Evolutionary conservation across 208 protist genomes (phyloP).

Genomic region (Crithidia expoeki): DNA sequence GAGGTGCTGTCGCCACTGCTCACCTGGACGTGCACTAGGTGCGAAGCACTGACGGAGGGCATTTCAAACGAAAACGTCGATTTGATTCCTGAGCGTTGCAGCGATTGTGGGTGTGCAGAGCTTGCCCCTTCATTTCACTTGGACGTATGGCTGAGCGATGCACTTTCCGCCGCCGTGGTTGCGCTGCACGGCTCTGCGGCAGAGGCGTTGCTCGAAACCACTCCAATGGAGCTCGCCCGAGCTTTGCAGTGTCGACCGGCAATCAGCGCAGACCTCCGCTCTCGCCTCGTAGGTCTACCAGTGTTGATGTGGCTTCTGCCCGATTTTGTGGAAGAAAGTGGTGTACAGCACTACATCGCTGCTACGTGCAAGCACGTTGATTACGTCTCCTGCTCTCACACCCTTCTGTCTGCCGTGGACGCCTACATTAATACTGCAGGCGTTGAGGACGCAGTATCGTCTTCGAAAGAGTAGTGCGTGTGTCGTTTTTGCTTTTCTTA

Average conservation of each 20-base stretch:
- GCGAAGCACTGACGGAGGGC: neutral
- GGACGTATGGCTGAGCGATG: slow-evolving; percentile 49
- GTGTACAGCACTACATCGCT: slow-evolving; percentile 23
- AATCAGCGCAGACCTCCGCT: neutral
- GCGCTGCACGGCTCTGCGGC: slow-evolving; percentile 30
- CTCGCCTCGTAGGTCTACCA: slow-evolving; percentile 45
- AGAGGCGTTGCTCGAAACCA: slow-evolving; percentile 44
- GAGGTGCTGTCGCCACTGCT: slow-evolving; percentile 11
- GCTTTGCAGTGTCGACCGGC: neutral
- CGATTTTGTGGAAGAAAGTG: neutral
- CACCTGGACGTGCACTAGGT: slow-evolving; percentile 18
- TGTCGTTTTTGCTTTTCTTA: neutral
- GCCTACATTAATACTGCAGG: neutral
- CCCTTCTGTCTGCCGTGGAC: slow-evolving; percentile 43
- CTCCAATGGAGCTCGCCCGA: slow-evolving; percentile 9
- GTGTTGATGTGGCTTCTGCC: slow-evolving; percentile 54
- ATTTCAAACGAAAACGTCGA: neutral
- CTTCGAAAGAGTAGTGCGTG: neutral
- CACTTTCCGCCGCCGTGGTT: slow-evolving; percentile 25
- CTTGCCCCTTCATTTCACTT: slow-evolving; percentile 31
- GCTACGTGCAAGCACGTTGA: slow-evolving; percentile 45
- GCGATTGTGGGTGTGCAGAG: slow-evolving; percentile 26
- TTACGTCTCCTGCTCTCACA: slow-evolving; percentile 37
- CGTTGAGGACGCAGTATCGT: too few relatives aligned
- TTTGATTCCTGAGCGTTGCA: slow-evolving; percentile 24